phyloP scores from a whole-genome alignment of 768 basidiomycete species.

The Suillus decipiens region DNA sequence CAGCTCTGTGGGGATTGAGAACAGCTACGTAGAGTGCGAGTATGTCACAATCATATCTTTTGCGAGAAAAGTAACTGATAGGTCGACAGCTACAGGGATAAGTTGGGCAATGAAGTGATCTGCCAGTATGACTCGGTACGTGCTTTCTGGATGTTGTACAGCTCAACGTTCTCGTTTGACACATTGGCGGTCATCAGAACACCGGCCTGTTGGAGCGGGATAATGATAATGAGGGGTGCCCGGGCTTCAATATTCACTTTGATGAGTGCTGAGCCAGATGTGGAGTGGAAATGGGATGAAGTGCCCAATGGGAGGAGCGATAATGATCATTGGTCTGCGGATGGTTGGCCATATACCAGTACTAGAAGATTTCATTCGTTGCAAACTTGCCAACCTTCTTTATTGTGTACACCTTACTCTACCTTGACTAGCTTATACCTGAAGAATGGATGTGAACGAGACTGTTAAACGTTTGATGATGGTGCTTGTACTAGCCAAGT shows the following conservation, averaged over 20 bases:
- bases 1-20: not conserved
- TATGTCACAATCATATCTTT: not conserved
- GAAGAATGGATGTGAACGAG: no score
- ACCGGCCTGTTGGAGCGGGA: not conserved
- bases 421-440: no score
- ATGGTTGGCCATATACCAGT: not conserved
- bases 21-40: not conserved
- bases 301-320: not conserved
- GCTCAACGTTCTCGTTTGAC: not conserved
- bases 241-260: not conserved
- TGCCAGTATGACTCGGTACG: not conserved
- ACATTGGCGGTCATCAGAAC: not conserved
- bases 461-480: no score
- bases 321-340: not conserved
- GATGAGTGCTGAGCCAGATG: not conserved
- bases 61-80: not conserved
- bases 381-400: no score
- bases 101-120: not conserved
- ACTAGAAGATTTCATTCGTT: no score
- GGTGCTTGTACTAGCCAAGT: no score
- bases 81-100: not conserved
- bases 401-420: no score
- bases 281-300: not conserved
- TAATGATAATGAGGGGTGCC: not conserved
- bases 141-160: not conserved